Conservation (phyloP, 1,284 basidiomycete species). For the Phellopilus nigrolimitatus region DNA sequence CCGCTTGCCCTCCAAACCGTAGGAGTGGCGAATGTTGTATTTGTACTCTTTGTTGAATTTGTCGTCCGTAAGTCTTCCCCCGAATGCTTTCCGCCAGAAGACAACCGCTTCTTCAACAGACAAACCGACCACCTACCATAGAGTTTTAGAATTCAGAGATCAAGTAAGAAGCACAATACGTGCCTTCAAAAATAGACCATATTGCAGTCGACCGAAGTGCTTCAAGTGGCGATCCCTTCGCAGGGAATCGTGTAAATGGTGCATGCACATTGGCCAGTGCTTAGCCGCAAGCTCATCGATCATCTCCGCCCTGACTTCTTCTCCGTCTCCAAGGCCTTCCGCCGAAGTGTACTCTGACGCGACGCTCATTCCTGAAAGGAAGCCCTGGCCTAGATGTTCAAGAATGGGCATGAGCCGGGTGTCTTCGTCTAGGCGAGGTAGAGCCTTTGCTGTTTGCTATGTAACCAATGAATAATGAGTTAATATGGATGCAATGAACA, state of each 20-base stretch:
- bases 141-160: constrained; percentile 12
- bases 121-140: constrained; percentile 77
- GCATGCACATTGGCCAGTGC: constrained; percentile 97
- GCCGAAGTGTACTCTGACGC: constrained; percentile 72
- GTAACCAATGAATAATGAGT: constrained; percentile 12
- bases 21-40: constrained; percentile 97
- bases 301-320: constrained; percentile 88
- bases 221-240: constrained; percentile 83
- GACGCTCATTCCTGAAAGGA: constrained; percentile 74
- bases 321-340: constrained; percentile 47
- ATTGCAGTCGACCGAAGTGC: constrained; percentile 89
- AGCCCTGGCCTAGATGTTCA: constrained; percentile 90
- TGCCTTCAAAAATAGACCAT: constrained; percentile 94
- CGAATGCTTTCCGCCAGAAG: constrained; percentile 92
- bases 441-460: constrained; percentile 82
- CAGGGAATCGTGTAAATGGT: constrained; percentile 80
- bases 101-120: constrained; percentile 92
- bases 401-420: constrained; percentile 88
- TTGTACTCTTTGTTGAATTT: constrained; percentile 98
- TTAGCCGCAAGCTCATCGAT: constrained; percentile 82
- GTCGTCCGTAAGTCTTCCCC: constrained; percentile 75
- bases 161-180: constrained; percentile 15
- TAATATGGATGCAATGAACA: constrained; percentile 7
- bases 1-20: constrained; percentile 91
- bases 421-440: constrained; percentile 96